Base-by-base conservation (phyloP, 2,329 filamentous ascomycete species). In the Anthostomella pinea region DNA sequence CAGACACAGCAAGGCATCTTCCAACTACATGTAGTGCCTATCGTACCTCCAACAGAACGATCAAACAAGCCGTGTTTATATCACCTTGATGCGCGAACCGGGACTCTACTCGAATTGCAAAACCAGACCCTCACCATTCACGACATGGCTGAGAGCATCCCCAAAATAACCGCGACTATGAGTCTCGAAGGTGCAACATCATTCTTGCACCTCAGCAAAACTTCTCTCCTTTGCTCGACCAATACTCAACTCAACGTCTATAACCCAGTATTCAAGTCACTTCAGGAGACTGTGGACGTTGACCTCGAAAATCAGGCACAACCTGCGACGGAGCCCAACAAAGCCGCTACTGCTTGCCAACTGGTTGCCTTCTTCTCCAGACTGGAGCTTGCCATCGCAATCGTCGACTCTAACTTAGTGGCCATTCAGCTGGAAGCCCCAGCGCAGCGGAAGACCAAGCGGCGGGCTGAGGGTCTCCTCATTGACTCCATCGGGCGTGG, bases 401-500 rank as follows among this genome's bases (percentile, higher is more conserved):
- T 89, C 6, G 62, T 73, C n/a, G 77, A 77, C 20, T 73, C 75
- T 27, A 72, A 78, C 28, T 65, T 91, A 20, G 67, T 87, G 11
- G 83, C 79, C 1, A 70, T 89, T 33, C 84, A 88, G 52, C 65
- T 84, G n/a, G 78, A 83, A 52, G 73, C 75, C 2, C 79, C 78
- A 2, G 72, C 72, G 51, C 66, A 63, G 29, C 68, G 75, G n/a
- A 68, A 69, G 40, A 74, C 69, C 45, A 74, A 77, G 59, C 68
- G 74, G 23, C 73, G 73, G 24, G 65, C 68, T 1, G 73, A 78
- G 33, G 81, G 83, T 7, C 67, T 86, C 6, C 65, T 90, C 17
- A 83, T 86, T 21, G 84, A 90, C 54, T 84, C 85, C 0, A 77
- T 90, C 35, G 83, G 84, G 2, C 81, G 81, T 41, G 84, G 83